Base-by-base conservation (phyloP, 2,329 filamentous ascomycete species). In the Ascochyta clinopodiicola region DNA sequence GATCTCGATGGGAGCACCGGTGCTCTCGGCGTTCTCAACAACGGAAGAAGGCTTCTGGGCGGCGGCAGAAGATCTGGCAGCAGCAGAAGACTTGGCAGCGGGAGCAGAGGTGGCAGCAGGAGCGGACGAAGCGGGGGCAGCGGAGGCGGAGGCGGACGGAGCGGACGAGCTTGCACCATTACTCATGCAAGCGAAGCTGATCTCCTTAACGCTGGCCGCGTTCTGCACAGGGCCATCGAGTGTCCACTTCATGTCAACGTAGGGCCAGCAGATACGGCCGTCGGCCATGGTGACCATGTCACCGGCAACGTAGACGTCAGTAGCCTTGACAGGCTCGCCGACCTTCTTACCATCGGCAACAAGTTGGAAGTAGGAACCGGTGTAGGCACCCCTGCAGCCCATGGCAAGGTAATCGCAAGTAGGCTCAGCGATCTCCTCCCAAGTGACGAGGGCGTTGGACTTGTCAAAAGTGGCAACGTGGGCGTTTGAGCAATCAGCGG, bases 241-340 rank as follows among this genome's bases (percentile, higher is more conserved):
- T 15, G 51, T 68, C 84, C 84, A 86, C 31, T 75, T 75, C 81
- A 84, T 84, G 68, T 77, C 77, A 48, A 85, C 82, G 59, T 85
- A 86, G 24, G 84, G 84, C 84, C 83, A 88, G 78, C 85, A 87
- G 63, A 88, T 78, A 43, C 82, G 78, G 21, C 81, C 82, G 56
- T 85, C 82, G n/a, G 73, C 63, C 77, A 85, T 81, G 29, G 82
- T 85, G 10, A 85, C 84, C 79, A 87, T 86, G 63, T 88, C 85
- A 35, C 85, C 85, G 7, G 84, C 82, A 40, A 88, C 83, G 62
- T 79, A 85, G n/a, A 81, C 80, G 66, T 86, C 78, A 12, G 70
- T 78, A n/a, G 78, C 80, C 49, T 76, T 77, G 54, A 86, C 64
- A 1, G 82, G 72, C 15, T 78, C 73, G 19, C 84, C 85, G 32